Conservation (phyloP, 306 rosid species). For the Notholithocarpus densiflorus region DNA sequence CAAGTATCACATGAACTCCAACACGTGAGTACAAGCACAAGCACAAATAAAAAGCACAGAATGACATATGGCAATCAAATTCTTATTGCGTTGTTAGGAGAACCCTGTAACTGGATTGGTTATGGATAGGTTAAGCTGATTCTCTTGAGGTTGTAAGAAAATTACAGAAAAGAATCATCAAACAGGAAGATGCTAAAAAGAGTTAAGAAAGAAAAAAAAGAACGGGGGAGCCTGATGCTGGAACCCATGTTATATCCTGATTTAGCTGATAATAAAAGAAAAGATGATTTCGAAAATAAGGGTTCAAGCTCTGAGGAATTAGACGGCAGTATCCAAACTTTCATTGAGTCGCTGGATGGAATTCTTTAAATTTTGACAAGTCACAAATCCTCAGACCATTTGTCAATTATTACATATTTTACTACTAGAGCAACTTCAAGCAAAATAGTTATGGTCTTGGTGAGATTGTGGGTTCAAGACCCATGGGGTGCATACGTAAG, state of each 20-base stretch:
- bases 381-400: not conserved
- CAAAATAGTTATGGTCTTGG: not conserved
- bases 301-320: not conserved
- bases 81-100: not conserved
- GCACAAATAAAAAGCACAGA: not conserved
- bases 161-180: not conserved
- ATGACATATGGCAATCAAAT: not conserved
- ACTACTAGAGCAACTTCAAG: not conserved
- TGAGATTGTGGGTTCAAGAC: no score
- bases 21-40: not conserved
- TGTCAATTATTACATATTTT: not conserved
- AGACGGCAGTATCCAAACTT: not conserved
- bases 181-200: not conserved
- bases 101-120: not conserved
- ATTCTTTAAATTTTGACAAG: not conserved
- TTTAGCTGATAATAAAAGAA: not conserved
- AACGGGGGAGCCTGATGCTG: not conserved
- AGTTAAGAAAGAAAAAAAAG: not conserved
- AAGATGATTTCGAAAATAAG: not conserved
- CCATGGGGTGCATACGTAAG: no score
- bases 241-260: not conserved
- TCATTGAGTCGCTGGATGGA: not conserved
- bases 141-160: not conserved
- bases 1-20: not conserved
- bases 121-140: not conserved